Evolutionary conservation across 23 red algal genomes (phyloP).

Genomic region (Chondrus crispus): DNA sequence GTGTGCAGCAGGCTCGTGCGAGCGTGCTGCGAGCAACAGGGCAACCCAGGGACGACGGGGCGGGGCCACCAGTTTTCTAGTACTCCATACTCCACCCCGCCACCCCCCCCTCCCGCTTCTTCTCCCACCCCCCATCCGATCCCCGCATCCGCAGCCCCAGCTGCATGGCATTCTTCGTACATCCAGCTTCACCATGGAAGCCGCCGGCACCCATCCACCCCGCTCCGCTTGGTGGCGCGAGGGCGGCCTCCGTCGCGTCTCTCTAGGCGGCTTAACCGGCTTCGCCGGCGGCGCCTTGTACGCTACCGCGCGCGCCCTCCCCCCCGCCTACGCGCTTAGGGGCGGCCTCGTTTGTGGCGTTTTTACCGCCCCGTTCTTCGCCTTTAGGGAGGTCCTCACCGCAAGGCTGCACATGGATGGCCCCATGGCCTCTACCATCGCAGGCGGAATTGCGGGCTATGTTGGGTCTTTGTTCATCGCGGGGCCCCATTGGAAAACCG

Average conservation of each 20-base stretch:
- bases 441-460: conserved; percentile 43
- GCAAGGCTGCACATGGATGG: neutral
- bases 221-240: neutral
- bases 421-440: conserved; percentile 17
- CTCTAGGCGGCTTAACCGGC: neutral
- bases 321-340: neutral
- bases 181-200: too few relatives aligned
- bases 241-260: neutral
- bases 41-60: too few relatives aligned
- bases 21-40: too few relatives aligned
- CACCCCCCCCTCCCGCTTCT: too few relatives aligned
- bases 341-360: neutral
- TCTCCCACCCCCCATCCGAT: too few relatives aligned
- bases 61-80: too few relatives aligned
- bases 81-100: too few relatives aligned
- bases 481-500: neutral
- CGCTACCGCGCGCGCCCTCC: neutral
- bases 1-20: too few relatives aligned
- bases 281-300: conserved; percentile 37
- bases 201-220: neutral
- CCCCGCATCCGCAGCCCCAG: too few relatives aligned
- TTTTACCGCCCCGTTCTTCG: conserved; percentile 38
- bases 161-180: too few relatives aligned
- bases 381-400: conserved; percentile 32
- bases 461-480: conserved; percentile 14